A percentile compares a stretch with the other conserved stretches of the same genome.
These are phyloP conservation scores for Pyrenopolyporus hunteri DNA, from an alignment of 495 filamentous ascomycete genomes.

Conservation along the genomic window DNA sequence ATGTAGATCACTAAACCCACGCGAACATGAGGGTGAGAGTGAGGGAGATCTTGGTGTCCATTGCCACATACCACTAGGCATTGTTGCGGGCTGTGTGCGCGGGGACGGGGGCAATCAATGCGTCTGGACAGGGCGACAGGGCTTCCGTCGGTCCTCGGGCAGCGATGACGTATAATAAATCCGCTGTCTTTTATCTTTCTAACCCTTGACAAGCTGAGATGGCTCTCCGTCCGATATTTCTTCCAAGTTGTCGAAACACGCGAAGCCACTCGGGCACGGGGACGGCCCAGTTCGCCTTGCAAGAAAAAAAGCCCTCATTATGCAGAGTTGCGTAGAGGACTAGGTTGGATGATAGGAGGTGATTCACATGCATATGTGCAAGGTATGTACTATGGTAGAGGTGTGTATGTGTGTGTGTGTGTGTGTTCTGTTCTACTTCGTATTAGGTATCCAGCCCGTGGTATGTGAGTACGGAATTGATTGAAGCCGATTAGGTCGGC, in stretches of 20 bases:
- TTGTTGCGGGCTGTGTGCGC: slow-evolving; percentile 12
- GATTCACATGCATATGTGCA: not conserved
- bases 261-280: slow-evolving; percentile 25
- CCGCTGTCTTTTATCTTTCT: not conserved
- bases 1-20: slow-evolving; percentile 28
- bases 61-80: not conserved
- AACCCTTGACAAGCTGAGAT: slow-evolving; percentile 35
- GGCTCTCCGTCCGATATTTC: slow-evolving; percentile 21
- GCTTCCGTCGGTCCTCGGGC: slow-evolving; percentile 2
- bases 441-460: not conserved
- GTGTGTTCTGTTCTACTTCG: not conserved
- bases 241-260: slow-evolving; percentile 27
- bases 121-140: slow-evolving; percentile 1
- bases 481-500: not conserved
- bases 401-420: not conserved
- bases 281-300: slow-evolving; percentile 16
- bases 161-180: slow-evolving; percentile 23
- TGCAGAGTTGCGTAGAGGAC: too few species aligned
- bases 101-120: slow-evolving; percentile 8
- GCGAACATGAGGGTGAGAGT: too few species aligned
- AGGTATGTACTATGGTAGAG: not conserved
- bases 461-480: too few species aligned
- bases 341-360: too few species aligned
- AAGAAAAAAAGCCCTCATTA: slow-evolving; percentile 8
- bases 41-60: slow-evolving; percentile 15